Conservation (phyloP, 2,329 filamentous ascomycete genomes). For the Pyrenophora graminea region DNA sequence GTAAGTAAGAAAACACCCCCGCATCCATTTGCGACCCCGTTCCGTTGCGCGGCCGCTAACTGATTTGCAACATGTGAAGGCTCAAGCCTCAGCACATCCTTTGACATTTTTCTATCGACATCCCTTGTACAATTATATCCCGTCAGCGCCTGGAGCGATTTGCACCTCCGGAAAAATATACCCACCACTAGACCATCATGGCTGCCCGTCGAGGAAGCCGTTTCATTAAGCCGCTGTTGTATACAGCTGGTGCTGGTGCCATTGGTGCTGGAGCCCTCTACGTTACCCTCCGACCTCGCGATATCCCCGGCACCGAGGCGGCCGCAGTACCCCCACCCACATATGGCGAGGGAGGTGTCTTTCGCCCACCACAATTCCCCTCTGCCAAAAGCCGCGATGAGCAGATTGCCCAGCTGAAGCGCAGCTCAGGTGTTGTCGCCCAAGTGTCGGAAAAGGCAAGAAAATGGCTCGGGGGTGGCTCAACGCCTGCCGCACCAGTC, state of each 20-base stretch:
- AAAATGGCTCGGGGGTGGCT: slow-evolving; percentile 46
- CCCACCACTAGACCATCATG: slow-evolving; percentile 28
- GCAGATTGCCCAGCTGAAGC: slow-evolving; percentile 65
- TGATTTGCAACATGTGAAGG: slow-evolving; percentile 13
- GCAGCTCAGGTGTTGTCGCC: slow-evolving; percentile 52
- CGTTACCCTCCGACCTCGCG: slow-evolving; percentile 68
- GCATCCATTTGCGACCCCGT: slow-evolving; percentile 2
- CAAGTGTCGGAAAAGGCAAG: slow-evolving; percentile 47
- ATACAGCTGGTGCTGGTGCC: slow-evolving; percentile 60
- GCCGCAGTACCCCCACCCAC: slow-evolving; percentile 72
- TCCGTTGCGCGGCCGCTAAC: slow-evolving; percentile 28
- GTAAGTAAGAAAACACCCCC: slow-evolving; percentile 3
- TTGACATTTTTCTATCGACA: slow-evolving; percentile 8
- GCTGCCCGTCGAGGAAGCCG: slow-evolving; percentile 48
- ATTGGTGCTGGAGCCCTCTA: slow-evolving; percentile 63
- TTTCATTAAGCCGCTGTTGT: slow-evolving; percentile 62
- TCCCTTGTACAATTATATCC: slow-evolving; percentile 8
- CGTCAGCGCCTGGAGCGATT: slow-evolving; percentile 8
- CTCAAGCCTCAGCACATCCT: slow-evolving; percentile 23
- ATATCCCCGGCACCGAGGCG: slow-evolving; percentile 71
- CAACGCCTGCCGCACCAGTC: slow-evolving; percentile 29
- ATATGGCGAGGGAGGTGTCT: slow-evolving; percentile 69
- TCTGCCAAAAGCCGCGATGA: slow-evolving; percentile 64
- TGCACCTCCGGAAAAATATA: slow-evolving; percentile 1
- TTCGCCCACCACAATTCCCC: slow-evolving; percentile 70